Percentiles rank a stretch among this genome's conserved stretches.
Conservation (phyloP, 2,329 filamentous ascomycete genomes). For the Apiospora malaysiana region DNA sequence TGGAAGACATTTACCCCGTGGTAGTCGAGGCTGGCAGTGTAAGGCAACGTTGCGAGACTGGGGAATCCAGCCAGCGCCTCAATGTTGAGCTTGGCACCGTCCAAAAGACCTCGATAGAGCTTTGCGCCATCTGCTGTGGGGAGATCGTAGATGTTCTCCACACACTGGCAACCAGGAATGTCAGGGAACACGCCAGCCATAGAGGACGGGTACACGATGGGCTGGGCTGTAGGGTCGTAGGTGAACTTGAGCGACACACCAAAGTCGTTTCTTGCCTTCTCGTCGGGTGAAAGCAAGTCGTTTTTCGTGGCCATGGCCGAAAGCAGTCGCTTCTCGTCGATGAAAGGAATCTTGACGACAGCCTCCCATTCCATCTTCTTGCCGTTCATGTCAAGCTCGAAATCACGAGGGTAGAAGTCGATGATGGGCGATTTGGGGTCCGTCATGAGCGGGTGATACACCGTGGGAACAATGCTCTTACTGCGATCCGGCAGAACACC, state of each 20-base stretch:
- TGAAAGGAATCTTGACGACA: conserved; percentile 98
- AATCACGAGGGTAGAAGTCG: conserved; percentile 97
- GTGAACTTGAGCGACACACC: conserved; percentile 93
- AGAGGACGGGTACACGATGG: conserved; percentile 83
- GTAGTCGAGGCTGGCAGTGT: conserved; percentile 80
- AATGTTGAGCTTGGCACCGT: conserved; percentile 81
- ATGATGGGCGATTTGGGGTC: conserved; percentile 89
- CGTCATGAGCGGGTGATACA: conserved; percentile 94
- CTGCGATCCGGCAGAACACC: conserved; percentile 96
- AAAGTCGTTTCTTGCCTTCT: conserved; percentile 86
- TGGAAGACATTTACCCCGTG: conserved; percentile 95
- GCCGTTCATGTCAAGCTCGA: conserved; percentile 98
- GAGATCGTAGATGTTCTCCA: conserved; percentile 95
- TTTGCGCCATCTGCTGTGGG: conserved; percentile 91
- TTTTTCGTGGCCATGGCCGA: conserved; percentile 87
- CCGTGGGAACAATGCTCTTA: conserved; percentile 89
- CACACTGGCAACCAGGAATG: conserved; percentile 82
- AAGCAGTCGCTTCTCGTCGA: conserved; percentile 87
- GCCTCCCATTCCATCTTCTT: conserved; percentile 99
- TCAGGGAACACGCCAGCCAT: conserved; percentile 90
- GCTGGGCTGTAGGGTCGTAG: conserved; percentile 74
- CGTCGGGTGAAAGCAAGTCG: conserved; percentile 74
- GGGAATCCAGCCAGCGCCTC: conserved; percentile 93
- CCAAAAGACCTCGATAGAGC: conserved; percentile 81
- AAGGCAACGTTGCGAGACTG: conserved; percentile 83